Base-by-base conservation (phyloP, 306 rosid species). In the Fagus sylvatica region DNA sequence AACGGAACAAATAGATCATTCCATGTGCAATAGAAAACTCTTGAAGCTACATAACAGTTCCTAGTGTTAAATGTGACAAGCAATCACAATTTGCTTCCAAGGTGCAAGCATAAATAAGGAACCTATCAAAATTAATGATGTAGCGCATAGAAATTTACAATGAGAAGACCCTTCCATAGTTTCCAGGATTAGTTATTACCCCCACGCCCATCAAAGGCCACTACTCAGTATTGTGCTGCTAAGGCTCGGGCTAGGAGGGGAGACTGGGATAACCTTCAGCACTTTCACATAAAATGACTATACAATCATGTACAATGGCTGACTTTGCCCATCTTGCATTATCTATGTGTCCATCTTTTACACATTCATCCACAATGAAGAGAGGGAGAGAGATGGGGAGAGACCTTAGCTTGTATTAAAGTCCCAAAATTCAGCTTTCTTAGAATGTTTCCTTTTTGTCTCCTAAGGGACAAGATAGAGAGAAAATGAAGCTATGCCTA, bases 1-100 rank as follows among this genome's bases (percentile, higher is more conserved):
- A 85, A 81, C 73, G 84, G 78, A 79, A 76, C 73, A 87, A 82
- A 82, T 61, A 86, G 77, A 89, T 83, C 82, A 84, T 87, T 86
- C 88, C 83, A 80, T 74, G 75, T 80, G 80, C 67, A 84, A 74
- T 55, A 86, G 71, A 84, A 83, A 84, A 79, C 82, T 82, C 77
- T 54, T 82, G 76, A 84, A 78, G 86, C 71, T 78, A 89, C 74
- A 86, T 75, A 82, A 73, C 79, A 75, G 69, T 80, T 79, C 84
- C 85, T 79, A 75, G 78, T 71, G 84, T 81, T 77, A 66, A 56
- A 56, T 73, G 76, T 53, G 53, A 78, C 74, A 49, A 78, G 71
- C 78, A 86, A 74, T 60, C 56, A 48, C 71, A 79, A 54, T 68
- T 78, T 61, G 77, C 72, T 66, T 80, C 72, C 79, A 40, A 72